phyloP scores from a whole-genome alignment of 2,329 filamentous ascomycete genomes.

The Thelonectria olida region DNA sequence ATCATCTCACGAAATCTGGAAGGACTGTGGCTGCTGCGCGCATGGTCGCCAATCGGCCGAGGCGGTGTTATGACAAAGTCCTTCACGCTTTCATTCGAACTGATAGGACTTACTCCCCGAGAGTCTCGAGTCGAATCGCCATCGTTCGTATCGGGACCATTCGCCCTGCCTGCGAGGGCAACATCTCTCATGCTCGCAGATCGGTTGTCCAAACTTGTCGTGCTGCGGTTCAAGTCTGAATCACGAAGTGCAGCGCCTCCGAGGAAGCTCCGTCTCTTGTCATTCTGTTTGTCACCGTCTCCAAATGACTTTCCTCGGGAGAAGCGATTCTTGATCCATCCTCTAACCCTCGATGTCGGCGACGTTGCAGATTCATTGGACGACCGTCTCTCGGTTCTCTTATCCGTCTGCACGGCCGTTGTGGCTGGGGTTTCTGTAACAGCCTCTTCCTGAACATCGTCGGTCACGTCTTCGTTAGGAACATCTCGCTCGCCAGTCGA shows the following conservation, averaged over 20 bases:
- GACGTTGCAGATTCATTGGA: slow-evolving; percentile 38
- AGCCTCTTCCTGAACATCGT: slow-evolving; percentile 16
- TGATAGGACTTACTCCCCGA: slow-evolving; percentile 49
- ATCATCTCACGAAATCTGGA: slow-evolving; percentile 68
- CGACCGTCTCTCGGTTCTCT: slow-evolving; percentile 29
- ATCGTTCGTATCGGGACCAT: slow-evolving; percentile 33
- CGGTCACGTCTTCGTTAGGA: slow-evolving; percentile 23
- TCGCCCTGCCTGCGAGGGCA: slow-evolving; percentile 53
- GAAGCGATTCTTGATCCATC: slow-evolving; percentile 66
- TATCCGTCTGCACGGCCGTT: slow-evolving; percentile 25
- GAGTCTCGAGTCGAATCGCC: slow-evolving; percentile 40
- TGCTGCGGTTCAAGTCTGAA: slow-evolving; percentile 55
- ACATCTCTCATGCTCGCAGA: slow-evolving; percentile 57
- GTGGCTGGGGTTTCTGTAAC: slow-evolving; percentile 8
- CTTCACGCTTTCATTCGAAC: slow-evolving; percentile 37
- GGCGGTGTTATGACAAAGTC: slow-evolving; percentile 49
- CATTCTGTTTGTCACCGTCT: slow-evolving; percentile 48
- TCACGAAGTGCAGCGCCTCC: slow-evolving; percentile 59
- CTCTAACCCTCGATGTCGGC: slow-evolving; percentile 56
- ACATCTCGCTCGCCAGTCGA: slow-evolving; percentile 24
- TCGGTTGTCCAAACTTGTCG: slow-evolving; percentile 52
- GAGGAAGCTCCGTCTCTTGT: slow-evolving; percentile 55
- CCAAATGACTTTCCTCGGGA: slow-evolving; percentile 53
- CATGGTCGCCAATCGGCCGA: slow-evolving; percentile 45
- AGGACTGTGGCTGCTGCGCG: slow-evolving; percentile 58